These are phyloP conservation scores for Sporothrix curviconia DNA, from an alignment of 2,329 filamentous ascomycete species.

Conservation along the genomic window DNA sequence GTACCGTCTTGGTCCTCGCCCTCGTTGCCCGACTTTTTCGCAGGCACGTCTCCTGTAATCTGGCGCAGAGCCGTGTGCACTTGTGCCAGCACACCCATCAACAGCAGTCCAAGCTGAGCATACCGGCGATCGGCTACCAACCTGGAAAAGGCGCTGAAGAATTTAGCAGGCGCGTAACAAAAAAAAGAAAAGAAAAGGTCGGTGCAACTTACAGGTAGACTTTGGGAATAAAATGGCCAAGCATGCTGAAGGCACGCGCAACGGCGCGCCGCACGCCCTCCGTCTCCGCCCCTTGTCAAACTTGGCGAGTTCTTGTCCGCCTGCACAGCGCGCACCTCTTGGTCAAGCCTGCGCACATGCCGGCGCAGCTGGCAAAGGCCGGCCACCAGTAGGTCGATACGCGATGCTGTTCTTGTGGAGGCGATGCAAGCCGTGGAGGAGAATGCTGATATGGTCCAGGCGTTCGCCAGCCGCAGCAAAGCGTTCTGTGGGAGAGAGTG, in stretches of 20 bases:
- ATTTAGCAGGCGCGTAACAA: too few relatives aligned
- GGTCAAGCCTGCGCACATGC: slow-evolving; percentile 49
- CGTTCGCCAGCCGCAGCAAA: slow-evolving; percentile 19
- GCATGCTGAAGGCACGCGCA: slow-evolving; percentile 33
- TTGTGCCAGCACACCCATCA: slow-evolving; percentile 59
- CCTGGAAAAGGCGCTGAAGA: slow-evolving; percentile 56
- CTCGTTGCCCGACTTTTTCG: slow-evolving; percentile 20
- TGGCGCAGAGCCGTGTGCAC: slow-evolving; percentile 42
- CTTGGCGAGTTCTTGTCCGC: too few relatives aligned
- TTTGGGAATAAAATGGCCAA: slow-evolving; percentile 33
- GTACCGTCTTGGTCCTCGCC: slow-evolving; percentile 16
- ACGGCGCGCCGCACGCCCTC: neutral
- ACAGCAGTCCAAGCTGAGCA: slow-evolving; percentile 61
- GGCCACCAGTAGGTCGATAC: slow-evolving; percentile 68
- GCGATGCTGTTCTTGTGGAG: slow-evolving; percentile 91
- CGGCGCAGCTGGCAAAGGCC: slow-evolving; percentile 66
- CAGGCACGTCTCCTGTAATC: slow-evolving; percentile 24
- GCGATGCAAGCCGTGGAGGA: slow-evolving; percentile 68
- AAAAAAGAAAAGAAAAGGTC: neutral
- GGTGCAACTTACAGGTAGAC: slow-evolving; percentile 40
- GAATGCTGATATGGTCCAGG: slow-evolving; percentile 37
- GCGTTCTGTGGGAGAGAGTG: too few relatives aligned
- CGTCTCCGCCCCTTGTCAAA: too few relatives aligned
- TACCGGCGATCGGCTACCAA: slow-evolving; percentile 67
- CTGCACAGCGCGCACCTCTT: slow-evolving; percentile 30